Percentiles rank a stretch among this genome's conserved stretches.
Conservation (phyloP, 768 basidiomycete species). For the Naganishia onofrii region DNA sequence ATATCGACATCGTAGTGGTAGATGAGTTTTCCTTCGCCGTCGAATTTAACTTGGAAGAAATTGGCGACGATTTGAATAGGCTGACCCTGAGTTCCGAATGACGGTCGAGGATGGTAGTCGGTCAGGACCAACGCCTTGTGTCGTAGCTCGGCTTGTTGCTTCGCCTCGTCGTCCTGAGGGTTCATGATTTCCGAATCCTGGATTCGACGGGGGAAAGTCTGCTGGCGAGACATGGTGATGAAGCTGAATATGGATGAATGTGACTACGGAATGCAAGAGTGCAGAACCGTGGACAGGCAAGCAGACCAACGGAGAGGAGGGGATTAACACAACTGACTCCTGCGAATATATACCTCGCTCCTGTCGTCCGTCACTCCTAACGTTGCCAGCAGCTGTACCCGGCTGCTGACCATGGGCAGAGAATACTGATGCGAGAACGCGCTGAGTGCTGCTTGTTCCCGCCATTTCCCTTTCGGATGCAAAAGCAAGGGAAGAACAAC, state of each 20-base stretch:
- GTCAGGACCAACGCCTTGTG: neutral
- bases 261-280: neutral
- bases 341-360: neutral
- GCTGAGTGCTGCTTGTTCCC: conserved; percentile 1
- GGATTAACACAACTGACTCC: neutral
- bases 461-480: neutral
- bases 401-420: no score
- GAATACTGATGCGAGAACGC: no score
- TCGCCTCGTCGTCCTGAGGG: conserved; percentile 13
- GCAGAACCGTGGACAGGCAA: neutral
- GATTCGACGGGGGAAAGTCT: neutral
- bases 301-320: neutral
- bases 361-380: neutral
- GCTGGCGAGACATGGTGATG: neutral
- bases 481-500: neutral
- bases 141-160: neutral
- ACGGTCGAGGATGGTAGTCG: conserved; percentile 26
- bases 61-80: conserved; percentile 24
- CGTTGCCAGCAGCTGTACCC: conserved; percentile 34
- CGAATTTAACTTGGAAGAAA: conserved; percentile 23
- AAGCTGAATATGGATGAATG: no score
- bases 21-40: conserved; percentile 27
- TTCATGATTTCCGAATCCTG: conserved; percentile 7
- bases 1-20: conserved; percentile 51
- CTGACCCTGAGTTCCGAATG: conserved; percentile 22